These are phyloP conservation scores for Poa pratensis DNA, from an alignment of 176 grass and related monocot genomes.

Conservation along the genomic window DNA sequence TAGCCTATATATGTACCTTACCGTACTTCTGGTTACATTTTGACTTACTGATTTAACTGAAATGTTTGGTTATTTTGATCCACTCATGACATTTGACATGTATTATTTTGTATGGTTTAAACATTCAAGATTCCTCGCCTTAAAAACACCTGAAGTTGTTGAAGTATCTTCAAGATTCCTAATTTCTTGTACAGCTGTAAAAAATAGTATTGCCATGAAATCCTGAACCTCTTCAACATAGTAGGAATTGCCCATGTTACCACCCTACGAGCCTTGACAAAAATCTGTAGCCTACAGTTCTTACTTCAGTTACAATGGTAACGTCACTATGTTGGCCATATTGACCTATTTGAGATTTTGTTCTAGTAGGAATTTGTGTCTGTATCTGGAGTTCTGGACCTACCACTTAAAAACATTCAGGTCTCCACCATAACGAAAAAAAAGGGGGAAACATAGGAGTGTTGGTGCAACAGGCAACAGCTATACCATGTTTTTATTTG, in stretches of 20 bases:
- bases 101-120: conserved; percentile 3
- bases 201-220: conserved; percentile 2
- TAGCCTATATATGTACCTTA: conserved; percentile 1
- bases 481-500: not conserved
- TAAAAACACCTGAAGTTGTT: not conserved
- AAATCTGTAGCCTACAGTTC: not conserved
- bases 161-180: not conserved
- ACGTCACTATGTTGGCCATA: not conserved
- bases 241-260: not conserved
- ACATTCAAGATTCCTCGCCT: not conserved
- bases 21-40: not conserved
- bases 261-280: not conserved
- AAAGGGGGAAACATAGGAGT: not conserved
- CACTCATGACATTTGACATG: not conserved
- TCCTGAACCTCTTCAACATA: conserved; percentile 11
- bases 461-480: conserved; percentile 3
- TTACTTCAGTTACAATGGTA: conserved; percentile 33
- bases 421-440: conserved; percentile 17
- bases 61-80: not conserved
- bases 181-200: not conserved
- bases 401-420: not conserved
- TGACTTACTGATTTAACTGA: not conserved
- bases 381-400: not conserved
- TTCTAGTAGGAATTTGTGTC: conserved; percentile 15
- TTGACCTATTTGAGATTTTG: conserved; percentile 9